Evolutionary conservation across 768 basidiomycete genomes (phyloP).

Genomic region (Mycena leptocephala): DNA sequence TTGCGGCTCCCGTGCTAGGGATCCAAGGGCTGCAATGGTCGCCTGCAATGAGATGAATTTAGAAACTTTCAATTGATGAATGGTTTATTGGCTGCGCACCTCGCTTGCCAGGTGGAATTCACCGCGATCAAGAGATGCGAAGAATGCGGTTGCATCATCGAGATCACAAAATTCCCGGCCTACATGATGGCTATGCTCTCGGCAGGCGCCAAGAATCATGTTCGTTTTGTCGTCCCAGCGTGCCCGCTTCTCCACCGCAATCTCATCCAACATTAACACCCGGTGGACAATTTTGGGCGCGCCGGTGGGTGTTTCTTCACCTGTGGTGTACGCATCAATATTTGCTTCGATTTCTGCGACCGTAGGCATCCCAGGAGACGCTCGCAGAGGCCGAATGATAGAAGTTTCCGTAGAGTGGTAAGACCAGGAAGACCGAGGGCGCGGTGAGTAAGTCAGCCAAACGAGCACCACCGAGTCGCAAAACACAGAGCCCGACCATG

Average conservation of each 20-base stretch:
- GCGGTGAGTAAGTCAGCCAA: background rate
- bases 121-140: background rate
- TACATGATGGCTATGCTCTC: no score
- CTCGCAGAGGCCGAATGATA: background rate
- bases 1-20: background rate
- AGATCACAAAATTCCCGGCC: conserved; percentile 36
- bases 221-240: no score
- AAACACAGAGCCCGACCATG: conserved; percentile 28
- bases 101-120: conserved; percentile 31
- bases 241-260: no score
- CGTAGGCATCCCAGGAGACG: background rate
- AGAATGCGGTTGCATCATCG: conserved; percentile 16
- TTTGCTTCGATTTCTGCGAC: no score
- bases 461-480: conserved; percentile 8
- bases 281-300: background rate
- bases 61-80: background rate
- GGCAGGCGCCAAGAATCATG: no score
- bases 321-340: conserved; percentile 2
- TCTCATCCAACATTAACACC: no score
- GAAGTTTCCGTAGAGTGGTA: conserved; percentile 24
- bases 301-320: conserved; percentile 34
- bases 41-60: background rate
- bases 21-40: background rate
- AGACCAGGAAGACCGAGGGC: conserved; percentile 34
- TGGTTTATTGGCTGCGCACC: background rate